Conservation (phyloP, 352 stramenopile species). For the Phytophthora megakarya region DNA sequence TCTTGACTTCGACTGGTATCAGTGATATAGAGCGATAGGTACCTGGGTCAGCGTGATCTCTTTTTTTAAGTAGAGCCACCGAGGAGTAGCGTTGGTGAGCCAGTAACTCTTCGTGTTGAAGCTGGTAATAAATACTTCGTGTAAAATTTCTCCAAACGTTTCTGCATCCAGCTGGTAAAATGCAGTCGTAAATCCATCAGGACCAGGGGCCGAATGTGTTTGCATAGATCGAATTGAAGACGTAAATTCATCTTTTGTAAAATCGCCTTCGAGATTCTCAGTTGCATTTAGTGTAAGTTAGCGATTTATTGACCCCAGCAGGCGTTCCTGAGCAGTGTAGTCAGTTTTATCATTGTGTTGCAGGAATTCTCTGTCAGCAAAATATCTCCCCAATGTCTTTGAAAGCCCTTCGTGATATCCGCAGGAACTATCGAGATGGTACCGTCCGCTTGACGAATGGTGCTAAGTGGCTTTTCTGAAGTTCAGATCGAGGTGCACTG, state of each 20-base stretch:
- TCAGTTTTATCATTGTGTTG: not conserved
- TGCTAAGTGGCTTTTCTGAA: not conserved
- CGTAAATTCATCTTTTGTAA: not conserved
- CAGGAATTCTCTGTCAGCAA: slow-evolving; percentile 1
- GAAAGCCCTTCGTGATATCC: not conserved
- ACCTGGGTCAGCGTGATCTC: not conserved
- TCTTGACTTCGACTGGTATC: slow-evolving; percentile 18
- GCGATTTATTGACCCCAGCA: not conserved
- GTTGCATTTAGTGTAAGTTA: not conserved
- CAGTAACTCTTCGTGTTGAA: not conserved
- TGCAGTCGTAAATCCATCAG: not conserved
- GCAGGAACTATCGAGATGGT: not conserved
- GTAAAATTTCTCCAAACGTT: not conserved
- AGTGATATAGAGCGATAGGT: slow-evolving; percentile 11
- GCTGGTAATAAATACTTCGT: slow-evolving; percentile 1
- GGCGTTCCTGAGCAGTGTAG: not conserved
- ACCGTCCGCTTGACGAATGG: too few species aligned
- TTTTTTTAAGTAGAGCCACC: slow-evolving; percentile 14
- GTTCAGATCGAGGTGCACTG: not conserved
- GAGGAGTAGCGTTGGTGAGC: slow-evolving; percentile 3
- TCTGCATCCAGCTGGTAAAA: slow-evolving; percentile 6
- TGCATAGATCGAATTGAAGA: not conserved
- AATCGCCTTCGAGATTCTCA: not conserved
- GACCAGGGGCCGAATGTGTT: slow-evolving; percentile 1
- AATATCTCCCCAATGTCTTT: slow-evolving; percentile 9